Evolutionary conservation across 106 monocot genomes (phyloP), one percentile per base, ranked within the genome.

Genomic region (Platanthera zijinensis): DNA sequence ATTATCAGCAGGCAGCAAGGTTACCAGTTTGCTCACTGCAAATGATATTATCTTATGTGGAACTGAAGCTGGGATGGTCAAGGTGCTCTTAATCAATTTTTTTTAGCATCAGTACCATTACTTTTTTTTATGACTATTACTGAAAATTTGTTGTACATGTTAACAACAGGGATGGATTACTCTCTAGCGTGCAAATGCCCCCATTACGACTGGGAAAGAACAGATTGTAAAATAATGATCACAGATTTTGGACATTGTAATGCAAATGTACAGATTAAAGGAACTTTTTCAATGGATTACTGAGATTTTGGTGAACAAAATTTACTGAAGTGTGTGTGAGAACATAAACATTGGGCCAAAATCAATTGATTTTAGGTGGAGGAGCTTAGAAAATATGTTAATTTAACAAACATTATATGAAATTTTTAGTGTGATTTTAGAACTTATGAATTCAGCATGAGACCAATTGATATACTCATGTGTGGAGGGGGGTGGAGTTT

Each of bases 41-140:
- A 99, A 99, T 80, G 97, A 99, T 69, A 72, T 88, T 50, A 79
- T 99, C 54, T 80, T 99, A 62, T 94, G 97, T 75, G 97, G 94
- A 32, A 94, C 85, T n/a, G 94, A 99, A 85, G 78, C 78, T 15
- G 97, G 97, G 7, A 77, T 87, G 74, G 88, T 92, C n/a, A 94
- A 99, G 94, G 97, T 91, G 50, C 9, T 21, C 28, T 51, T 51
- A 19, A 47, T 10, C 21, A 21, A n/a, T n/a, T 15, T 30, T 13
- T 39, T 4, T 71, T 72, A 9, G 19, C 0, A n/a, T 68, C 45
- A 8, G 15, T 25, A 39, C 5, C 0, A 45, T 48, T 5, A 48
- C 8, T 5, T 0, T 48, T 7, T 11, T 48, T 28, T 4, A n/a
- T 71, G 48, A 71, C 48, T n/a, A 48, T 71, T 67, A 7, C 48